Conservation (phyloP, 352 stramenopile species). For the Phytopythium ostracodes region DNA sequence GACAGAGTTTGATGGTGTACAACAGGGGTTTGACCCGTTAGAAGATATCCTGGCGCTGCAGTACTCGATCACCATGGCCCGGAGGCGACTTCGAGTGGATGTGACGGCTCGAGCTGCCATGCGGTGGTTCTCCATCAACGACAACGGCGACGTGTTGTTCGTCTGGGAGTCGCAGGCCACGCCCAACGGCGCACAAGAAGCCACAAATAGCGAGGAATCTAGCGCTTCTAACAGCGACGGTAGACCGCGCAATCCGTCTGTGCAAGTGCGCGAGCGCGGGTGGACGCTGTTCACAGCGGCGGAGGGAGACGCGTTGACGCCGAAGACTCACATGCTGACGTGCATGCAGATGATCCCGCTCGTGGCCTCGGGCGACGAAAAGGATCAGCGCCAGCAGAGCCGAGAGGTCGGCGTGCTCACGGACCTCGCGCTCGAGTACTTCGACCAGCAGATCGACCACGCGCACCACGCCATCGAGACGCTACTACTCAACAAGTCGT, state of each 20-base stretch:
- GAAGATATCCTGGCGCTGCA: conserved; percentile 21
- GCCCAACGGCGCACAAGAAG: background rate
- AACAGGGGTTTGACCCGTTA: conserved; percentile 12
- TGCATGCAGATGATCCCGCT: conserved; percentile 29
- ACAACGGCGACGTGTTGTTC: conserved; percentile 16
- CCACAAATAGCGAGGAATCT: background rate
- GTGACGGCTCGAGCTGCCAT: conserved; percentile 22
- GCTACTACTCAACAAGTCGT: conserved; percentile 20
- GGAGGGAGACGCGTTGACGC: background rate
- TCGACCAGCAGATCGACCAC: conserved; percentile 24
- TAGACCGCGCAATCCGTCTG: background rate
- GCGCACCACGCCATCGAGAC: conserved; percentile 28
- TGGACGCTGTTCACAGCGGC: conserved; percentile 4
- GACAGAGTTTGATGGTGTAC: background rate
- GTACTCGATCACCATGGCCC: conserved; percentile 23
- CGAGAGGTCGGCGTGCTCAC: conserved; percentile 23
- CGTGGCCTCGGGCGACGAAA: conserved; percentile 6
- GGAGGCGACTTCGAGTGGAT: conserved; percentile 18
- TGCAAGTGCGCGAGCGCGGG: background rate
- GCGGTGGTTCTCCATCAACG: conserved; percentile 18
- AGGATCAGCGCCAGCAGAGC: conserved; percentile 7
- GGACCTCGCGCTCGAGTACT: conserved; percentile 28
- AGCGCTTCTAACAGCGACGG: background rate
- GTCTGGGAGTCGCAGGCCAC: conserved; percentile 19
- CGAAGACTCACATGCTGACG: conserved; percentile 14